Conservation (phyloP, 2,329 filamentous ascomycete species). For the Penicillium rolfsii region DNA sequence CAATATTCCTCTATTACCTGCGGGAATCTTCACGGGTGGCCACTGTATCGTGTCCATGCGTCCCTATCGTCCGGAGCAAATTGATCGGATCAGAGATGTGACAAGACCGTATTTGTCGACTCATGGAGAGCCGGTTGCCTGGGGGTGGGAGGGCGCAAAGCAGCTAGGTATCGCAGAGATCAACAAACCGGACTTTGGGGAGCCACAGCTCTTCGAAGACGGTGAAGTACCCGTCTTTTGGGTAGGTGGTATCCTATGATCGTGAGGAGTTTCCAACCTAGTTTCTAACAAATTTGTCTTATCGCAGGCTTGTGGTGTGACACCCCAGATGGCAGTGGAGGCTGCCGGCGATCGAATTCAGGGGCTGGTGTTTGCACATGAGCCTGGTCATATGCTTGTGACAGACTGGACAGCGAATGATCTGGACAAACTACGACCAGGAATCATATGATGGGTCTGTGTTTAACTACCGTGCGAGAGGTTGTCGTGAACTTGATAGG, state of each 20-base stretch:
- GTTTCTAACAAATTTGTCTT: slow-evolving; percentile 59
- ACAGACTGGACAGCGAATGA: slow-evolving; percentile 56
- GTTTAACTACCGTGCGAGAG: too few species aligned
- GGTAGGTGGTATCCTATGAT: slow-evolving; percentile 20
- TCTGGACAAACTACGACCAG: slow-evolving; percentile 22
- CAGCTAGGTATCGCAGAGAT: slow-evolving; percentile 60
- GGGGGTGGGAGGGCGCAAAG: slow-evolving; percentile 63
- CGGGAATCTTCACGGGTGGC: slow-evolving; percentile 60
- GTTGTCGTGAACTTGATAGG: not conserved
- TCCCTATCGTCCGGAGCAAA: slow-evolving; percentile 55
- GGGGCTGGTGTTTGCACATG: slow-evolving; percentile 64
- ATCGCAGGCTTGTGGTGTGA: slow-evolving; percentile 65
- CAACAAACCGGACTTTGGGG: slow-evolving; percentile 60
- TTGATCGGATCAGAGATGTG: slow-evolving; percentile 58
- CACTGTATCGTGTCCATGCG: slow-evolving; percentile 68
- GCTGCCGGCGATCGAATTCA: slow-evolving; percentile 51
- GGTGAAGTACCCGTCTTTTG: slow-evolving; percentile 44
- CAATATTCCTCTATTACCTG: slow-evolving; percentile 57
- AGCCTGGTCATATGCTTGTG: slow-evolving; percentile 65
- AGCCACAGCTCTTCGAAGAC: slow-evolving; percentile 45
- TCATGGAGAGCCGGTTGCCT: slow-evolving; percentile 67
- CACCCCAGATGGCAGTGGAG: slow-evolving; percentile 67
- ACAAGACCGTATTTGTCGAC: slow-evolving; percentile 60
- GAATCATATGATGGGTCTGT: slow-evolving; percentile 1
- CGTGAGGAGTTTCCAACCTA: slow-evolving; percentile 35